These are phyloP conservation scores for Ophiostoma ips DNA, from an alignment of 2,329 filamentous ascomycete species.

Conservation along the genomic window DNA sequence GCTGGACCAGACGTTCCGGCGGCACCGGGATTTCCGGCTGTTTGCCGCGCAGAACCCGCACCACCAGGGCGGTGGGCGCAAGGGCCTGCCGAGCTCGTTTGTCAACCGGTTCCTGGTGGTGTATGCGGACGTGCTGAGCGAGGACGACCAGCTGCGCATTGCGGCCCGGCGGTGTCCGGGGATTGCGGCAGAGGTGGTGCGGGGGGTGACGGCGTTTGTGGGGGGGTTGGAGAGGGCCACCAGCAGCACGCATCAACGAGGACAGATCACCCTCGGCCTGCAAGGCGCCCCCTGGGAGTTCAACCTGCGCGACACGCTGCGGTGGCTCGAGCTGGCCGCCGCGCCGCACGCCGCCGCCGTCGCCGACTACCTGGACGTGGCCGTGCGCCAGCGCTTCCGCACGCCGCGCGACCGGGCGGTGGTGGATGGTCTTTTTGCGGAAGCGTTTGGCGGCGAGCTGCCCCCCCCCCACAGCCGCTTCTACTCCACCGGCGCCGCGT, in stretches of 20 bases:
- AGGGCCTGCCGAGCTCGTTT: conserved; percentile 87
- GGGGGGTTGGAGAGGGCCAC: conserved; percentile 63
- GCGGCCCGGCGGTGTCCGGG: conserved; percentile 62
- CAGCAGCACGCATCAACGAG: conserved; percentile 37
- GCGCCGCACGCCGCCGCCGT: conserved; percentile 18
- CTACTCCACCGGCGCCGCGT: conserved; percentile 50
- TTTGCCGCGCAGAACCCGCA: conserved; percentile 98
- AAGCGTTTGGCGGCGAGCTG: conserved; percentile 42
- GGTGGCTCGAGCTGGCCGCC: conserved; percentile 63
- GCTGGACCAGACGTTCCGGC: conserved; percentile 82
- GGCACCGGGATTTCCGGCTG: conserved; percentile 79
- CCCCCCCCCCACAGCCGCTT: conserved; percentile 62
- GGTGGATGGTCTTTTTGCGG: conserved; percentile 51
- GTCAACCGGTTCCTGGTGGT: conserved; percentile 98
- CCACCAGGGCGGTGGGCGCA: conserved; percentile 88
- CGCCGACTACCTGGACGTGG: conserved; percentile 64
- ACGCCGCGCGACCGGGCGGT: conserved; percentile 50
- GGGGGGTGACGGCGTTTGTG: conserved; percentile 65
- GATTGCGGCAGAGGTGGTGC: conserved; percentile 44
- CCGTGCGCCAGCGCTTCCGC: conserved; percentile 82
- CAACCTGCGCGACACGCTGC: conserved; percentile 77
- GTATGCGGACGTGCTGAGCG: conserved; percentile 79
- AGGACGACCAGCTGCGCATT: conserved; percentile 70
- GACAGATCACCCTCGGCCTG: too few relatives aligned
- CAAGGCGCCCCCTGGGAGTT: conserved; percentile 85